Evolutionary conservation across 345 rosid species (phyloP).

Genomic region (Sonneratia alba): DNA sequence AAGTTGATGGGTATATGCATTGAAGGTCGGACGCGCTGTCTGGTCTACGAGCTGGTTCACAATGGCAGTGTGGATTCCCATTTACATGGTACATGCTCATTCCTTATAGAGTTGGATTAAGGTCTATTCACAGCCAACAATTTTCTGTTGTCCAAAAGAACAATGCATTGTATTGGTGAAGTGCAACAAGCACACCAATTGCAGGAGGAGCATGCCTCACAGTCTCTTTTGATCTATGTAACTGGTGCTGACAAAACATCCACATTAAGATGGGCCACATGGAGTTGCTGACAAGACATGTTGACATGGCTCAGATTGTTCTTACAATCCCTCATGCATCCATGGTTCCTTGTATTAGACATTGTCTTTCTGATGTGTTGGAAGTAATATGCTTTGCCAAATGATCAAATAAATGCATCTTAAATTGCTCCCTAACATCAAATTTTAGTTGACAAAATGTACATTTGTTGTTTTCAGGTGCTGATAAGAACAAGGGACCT

Average conservation of each 20-base stretch:
- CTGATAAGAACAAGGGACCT: constrained; percentile 52
- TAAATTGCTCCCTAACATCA: not conserved
- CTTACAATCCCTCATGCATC: not conserved
- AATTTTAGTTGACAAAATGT: not conserved
- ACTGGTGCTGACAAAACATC: no score
- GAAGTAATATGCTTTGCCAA: not conserved
- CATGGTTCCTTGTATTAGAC: not conserved
- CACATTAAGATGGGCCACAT: no score
- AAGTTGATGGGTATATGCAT: constrained; percentile 92
- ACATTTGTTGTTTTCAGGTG: constrained; percentile 24
- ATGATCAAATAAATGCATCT: not conserved
- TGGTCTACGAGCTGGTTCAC: constrained; percentile 85
- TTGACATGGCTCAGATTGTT: not conserved
- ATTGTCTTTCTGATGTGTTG: not conserved
- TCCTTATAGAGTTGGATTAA: not conserved
- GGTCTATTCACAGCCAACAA: not conserved
- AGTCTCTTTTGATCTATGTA: no score
- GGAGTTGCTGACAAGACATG: not conserved
- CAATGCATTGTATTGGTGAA: no score
- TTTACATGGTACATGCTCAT: constrained; percentile 66
- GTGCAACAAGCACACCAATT: no score
- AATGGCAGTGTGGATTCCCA: constrained; percentile 99
- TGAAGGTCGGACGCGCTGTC: constrained; percentile 76
- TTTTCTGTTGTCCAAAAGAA: no score
- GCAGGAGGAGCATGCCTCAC: no score